phyloP scores from a whole-genome alignment of 495 filamentous ascomycete species.

The Aspergillus bridgeri region DNA sequence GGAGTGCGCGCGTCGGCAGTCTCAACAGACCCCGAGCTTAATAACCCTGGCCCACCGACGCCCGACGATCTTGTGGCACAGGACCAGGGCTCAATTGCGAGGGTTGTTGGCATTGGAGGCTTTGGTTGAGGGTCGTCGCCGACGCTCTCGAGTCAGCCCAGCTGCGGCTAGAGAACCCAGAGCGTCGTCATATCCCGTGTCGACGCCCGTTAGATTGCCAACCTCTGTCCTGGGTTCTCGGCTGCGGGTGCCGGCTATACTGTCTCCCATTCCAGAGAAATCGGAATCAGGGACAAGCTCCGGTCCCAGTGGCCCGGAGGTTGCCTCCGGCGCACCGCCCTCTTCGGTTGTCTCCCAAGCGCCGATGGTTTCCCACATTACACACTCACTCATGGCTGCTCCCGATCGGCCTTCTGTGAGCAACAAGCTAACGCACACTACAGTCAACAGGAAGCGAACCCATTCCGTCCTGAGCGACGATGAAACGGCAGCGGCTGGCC shows the following conservation, averaged over 20 bases:
- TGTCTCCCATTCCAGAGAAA: constrained; percentile 17
- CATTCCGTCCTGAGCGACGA: constrained; percentile 8
- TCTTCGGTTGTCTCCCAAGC: not conserved
- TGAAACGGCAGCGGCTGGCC: not conserved
- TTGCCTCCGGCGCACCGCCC: not conserved
- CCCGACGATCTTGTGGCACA: not conserved
- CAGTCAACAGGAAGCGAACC: constrained; percentile 22
- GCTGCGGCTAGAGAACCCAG: constrained; percentile 3
- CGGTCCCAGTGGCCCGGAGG: constrained; percentile 6
- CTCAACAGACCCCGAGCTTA: not conserved
- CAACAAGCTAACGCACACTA: constrained; percentile 12
- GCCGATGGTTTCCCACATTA: not conserved
- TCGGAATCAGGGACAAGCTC: constrained; percentile 7
- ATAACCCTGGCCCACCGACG: not conserved
- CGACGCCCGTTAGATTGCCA: not conserved
- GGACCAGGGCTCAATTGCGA: not conserved
- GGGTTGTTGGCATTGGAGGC: constrained; percentile 12
- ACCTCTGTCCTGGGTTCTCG: constrained; percentile 2
- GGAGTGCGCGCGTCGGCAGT: not conserved
- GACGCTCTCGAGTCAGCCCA: constrained; percentile 10
- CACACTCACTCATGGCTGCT: not conserved
- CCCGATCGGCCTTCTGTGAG: not conserved
- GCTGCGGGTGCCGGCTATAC: constrained; percentile 1
- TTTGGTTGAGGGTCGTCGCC: constrained; percentile 12
- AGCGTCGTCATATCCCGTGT: not conserved